Conservation (phyloP, 208 protist genomes). For the Phytomonas francai region DNA sequence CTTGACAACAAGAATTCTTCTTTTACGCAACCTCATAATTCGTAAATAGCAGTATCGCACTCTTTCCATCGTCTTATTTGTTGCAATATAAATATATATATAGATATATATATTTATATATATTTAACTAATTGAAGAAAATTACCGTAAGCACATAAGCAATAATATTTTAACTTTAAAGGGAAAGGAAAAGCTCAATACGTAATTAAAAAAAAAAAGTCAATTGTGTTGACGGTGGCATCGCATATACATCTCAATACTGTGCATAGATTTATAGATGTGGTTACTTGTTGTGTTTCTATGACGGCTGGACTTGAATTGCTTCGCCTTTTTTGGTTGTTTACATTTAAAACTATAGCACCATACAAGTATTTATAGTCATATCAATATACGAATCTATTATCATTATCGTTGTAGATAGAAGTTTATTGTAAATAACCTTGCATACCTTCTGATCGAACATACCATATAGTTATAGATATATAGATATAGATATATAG, state of each 20-base stretch:
- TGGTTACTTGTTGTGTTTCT: neutral
- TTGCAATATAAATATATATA: neutral
- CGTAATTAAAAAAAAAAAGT: neutral
- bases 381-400: neutral
- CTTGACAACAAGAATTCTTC: neutral
- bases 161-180: slow-evolving; percentile 5
- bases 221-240: neutral
- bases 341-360: neutral
- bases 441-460: neutral
- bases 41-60: neutral
- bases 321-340: neutral
- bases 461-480: neutral
- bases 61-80: neutral
- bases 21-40: neutral
- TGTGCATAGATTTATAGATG: neutral
- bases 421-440: neutral
- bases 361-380: neutral
- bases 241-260: slow-evolving; percentile 2
- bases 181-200: neutral
- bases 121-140: neutral
- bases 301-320: neutral
- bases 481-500: neutral
- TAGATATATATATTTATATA: slow-evolving; percentile 8
- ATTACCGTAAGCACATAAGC: neutral
- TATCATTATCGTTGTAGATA: neutral